Conservation (phyloP, 2,329 filamentous ascomycete genomes). For the Colletotrichum sojae region DNA sequence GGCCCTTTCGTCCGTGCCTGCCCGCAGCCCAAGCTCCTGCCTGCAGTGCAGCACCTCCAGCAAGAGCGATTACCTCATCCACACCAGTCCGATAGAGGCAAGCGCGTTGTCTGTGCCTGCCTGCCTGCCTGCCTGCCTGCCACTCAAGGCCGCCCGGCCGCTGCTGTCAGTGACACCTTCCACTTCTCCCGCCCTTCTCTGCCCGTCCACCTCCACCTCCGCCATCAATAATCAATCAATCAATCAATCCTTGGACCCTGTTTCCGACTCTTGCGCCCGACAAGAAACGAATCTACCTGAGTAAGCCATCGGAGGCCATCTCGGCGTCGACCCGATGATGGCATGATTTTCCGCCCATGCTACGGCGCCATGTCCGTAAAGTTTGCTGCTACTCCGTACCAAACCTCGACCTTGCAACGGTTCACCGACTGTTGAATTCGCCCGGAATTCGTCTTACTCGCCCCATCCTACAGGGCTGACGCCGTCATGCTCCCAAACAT, state of each 20-base stretch:
- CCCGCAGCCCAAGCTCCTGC: background rate
- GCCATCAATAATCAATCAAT: background rate
- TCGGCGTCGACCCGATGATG: background rate
- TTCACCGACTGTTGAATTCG: slow-evolving; percentile 17
- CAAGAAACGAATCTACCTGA: background rate
- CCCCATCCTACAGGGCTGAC: slow-evolving; percentile 33
- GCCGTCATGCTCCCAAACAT: slow-evolving; percentile 7
- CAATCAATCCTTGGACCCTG: background rate
- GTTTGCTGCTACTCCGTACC: background rate
- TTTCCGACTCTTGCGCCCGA: background rate
- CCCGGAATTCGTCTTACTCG: slow-evolving; percentile 29
- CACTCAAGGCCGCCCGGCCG: too few relatives aligned
- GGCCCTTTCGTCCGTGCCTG: slow-evolving; percentile 17
- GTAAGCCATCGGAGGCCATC: slow-evolving; percentile 3
- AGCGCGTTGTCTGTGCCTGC: too few relatives aligned
- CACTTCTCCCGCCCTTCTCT: slow-evolving; percentile 10
- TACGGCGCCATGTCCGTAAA: background rate
- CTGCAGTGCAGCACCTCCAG: slow-evolving; percentile 1
- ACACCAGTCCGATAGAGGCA: too few relatives aligned
- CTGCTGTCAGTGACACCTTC: slow-evolving; percentile 2
- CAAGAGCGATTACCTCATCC: slow-evolving; percentile 9
- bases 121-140: too few relatives aligned
- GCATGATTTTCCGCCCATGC: background rate
- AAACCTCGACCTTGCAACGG: background rate
- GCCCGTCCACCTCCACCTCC: background rate